Base-by-base conservation (phyloP, 179 eudicot genomes). In the Drosera spatulata region DNA sequence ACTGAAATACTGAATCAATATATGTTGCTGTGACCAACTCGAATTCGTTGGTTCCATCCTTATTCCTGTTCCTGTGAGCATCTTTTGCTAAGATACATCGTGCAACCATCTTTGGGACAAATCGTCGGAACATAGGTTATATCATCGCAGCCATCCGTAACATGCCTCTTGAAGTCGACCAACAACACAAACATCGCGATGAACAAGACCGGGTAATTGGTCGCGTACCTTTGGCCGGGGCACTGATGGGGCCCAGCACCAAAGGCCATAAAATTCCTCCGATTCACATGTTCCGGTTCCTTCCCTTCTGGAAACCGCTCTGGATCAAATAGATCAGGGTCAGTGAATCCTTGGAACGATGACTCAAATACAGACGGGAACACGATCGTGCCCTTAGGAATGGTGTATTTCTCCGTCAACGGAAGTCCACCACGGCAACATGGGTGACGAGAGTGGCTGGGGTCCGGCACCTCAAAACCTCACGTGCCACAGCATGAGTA, bases 211-310 rank as follows among this genome's bases (percentile, higher is more conserved):
- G 85, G 64, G 14, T 82, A 73, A 44, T 79, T 87, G 0, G 77
- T 59, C 0, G 96, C 96, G 44, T 85, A 87, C 45, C 82, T 73
- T 68, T 85, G 93, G 0, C 96, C 96, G 39, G 85, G 88, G 47
- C 96, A 87, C 40, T 83, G 89, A 74, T 87, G 93, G 49, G 78
- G 70, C 58, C 96, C 93, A 0, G 96, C 85, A 0, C 96, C 96
- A n/a, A 87, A 87, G 0, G 76, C 96, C 7, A 87, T 53, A 53
- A 63, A 87, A 53, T 87, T 87, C 66, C 77, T 70, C 58, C 77
- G 80, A 58, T 73, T 75, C 3, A 81, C 42, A 51, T 71, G 70
- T 40, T 80, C 96, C 64, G 85, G 91, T 13, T 71, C 71, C 45
- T 91, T 62, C 12, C 67, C 85, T 15, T 80, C 88, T 53, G 47